Conservation (phyloP, 768 basidiomycete genomes). For the Hemileccinum rubropunctum region DNA sequence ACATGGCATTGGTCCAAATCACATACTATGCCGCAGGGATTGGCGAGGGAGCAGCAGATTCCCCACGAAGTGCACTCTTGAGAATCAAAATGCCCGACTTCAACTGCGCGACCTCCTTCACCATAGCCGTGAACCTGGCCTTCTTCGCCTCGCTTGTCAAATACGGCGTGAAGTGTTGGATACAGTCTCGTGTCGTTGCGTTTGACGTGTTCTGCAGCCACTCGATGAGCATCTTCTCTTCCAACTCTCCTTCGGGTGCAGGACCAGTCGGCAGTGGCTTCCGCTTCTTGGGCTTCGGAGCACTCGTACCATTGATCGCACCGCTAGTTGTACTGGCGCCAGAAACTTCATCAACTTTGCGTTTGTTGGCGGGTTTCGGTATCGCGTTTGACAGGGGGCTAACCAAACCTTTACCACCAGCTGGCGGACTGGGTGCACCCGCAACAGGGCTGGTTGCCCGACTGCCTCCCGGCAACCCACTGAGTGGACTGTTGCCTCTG, state of each 20-base stretch:
- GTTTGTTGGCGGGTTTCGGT: constrained; percentile 49
- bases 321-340: constrained; percentile 8
- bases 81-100: constrained; percentile 64
- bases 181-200: constrained; percentile 76
- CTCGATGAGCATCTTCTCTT: constrained; percentile 64
- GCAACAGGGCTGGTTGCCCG: constrained; percentile 51
- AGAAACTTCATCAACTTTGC: constrained; percentile 50
- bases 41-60: constrained; percentile 24
- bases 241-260: constrained; percentile 55
- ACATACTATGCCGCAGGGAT: constrained; percentile 25
- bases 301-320: constrained; percentile 20
- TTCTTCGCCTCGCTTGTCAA: constrained; percentile 69
- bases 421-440: constrained; percentile 34
- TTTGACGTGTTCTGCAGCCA: constrained; percentile 71
- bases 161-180: constrained; percentile 75
- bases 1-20: constrained; percentile 7
- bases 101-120: constrained; percentile 75
- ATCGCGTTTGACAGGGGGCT: constrained; percentile 34
- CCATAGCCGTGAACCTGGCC: constrained; percentile 70
- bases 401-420: constrained; percentile 17
- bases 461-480: constrained; percentile 39
- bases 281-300: constrained; percentile 55
- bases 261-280: constrained; percentile 39
- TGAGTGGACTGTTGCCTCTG: constrained; percentile 59
- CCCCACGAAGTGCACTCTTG: constrained; percentile 40